Base-by-base conservation (phyloP, 169 alveolate genomes). In the Plasmodium vivax region DNA sequence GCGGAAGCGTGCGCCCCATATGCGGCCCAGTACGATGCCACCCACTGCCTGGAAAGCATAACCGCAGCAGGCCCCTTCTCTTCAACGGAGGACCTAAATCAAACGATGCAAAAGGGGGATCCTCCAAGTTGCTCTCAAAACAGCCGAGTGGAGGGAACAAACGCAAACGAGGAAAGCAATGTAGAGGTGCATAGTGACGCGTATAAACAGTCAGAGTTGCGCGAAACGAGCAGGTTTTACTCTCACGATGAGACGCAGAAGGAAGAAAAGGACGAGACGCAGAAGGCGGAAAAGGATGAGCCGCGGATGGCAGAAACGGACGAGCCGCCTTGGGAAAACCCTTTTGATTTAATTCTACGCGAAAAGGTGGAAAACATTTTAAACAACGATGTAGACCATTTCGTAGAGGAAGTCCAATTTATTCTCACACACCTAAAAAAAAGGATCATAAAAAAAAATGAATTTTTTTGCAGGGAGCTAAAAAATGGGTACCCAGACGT, bases 391-490 rank as follows among this genome's bases (percentile, higher is more conserved):
- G 47, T 90, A 30, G 94, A 90, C 38, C 30, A 47, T 90, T 90
- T 90, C 45, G 47, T 90, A 56, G 83, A 90, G 19, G 80, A 90
- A 12, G 83, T 62, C 16, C 91, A 90, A 68, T 90, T 90, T 68
- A 79, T 90, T 80, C 84, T 90, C 36, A 43, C 82, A 16, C 90
- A 90, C 73, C 27, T 90, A 41, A 90, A 90, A 81, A 90, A 38
- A 80, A 90, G 72, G 51, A 43, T 90, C 14, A 38, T 79, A 90
- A 90, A 90, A 90, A 90, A 62, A 90, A 68, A 80, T n/a, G 84
- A 80, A 47, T 90, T 58, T 90, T 90, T 90, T 81, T 9, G 32
- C 16, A 38, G 72, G 36, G 72, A 90, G 72, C 16, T 90, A 68
- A 79, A 79, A 79, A 62, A 90, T 41, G 34, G 36, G 16, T 80